These are phyloP conservation scores for Colletotrichum echinochloae DNA, from an alignment of 2,329 filamentous ascomycete genomes.

Conservation along the genomic window DNA sequence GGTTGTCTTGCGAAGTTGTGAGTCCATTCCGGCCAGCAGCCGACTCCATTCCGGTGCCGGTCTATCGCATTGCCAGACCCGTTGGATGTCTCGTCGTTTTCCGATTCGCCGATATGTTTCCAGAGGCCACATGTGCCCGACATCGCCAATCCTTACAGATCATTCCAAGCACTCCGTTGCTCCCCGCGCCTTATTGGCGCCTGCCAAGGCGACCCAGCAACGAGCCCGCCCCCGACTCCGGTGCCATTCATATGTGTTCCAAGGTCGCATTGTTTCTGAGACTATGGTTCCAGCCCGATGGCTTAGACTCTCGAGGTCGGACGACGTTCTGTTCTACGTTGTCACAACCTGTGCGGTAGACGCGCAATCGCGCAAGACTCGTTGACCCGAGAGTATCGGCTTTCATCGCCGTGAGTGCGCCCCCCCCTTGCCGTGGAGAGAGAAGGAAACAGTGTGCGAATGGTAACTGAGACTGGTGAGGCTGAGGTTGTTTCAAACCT, in stretches of 20 bases:
- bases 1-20: slow-evolving; percentile 10
- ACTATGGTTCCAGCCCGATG: not conserved
- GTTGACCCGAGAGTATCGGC: not conserved
- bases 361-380: not conserved
- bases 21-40: not conserved
- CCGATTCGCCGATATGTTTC: not conserved
- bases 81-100: slow-evolving; percentile 12
- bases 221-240: not conserved
- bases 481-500: not conserved
- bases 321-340: slow-evolving; percentile 6
- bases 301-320: slow-evolving; percentile 7
- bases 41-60: not conserved
- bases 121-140: not conserved
- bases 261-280: slow-evolving; percentile 5
- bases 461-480: not conserved
- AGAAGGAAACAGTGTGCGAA: not conserved
- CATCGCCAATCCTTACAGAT: not conserved
- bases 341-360: not conserved
- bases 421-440: no score
- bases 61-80: not conserved
- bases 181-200: slow-evolving; percentile 13
- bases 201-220: not conserved
- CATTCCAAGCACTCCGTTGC: not conserved
- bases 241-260: slow-evolving; percentile 17
- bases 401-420: no score